Conservation (phyloP, 441 rosid species). For the Manihot esculenta region DNA sequence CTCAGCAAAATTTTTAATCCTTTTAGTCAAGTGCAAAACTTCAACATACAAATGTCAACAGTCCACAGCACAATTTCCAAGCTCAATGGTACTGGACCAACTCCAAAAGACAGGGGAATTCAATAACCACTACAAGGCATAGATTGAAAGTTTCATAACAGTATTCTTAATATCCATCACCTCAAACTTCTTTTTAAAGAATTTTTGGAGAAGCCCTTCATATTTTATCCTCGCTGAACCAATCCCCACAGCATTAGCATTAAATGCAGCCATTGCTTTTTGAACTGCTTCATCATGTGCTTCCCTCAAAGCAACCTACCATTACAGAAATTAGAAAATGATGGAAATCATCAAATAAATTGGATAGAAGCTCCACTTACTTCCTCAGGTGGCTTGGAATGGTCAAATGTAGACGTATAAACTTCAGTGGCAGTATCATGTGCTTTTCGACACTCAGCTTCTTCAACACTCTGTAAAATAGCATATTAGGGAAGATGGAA, state of each 20-base stretch:
- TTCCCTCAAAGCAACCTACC: conserved; percentile 77
- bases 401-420: conserved; percentile 68
- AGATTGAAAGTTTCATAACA: not conserved
- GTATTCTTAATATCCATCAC: conserved; percentile 35
- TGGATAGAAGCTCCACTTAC: conserved; percentile 45
- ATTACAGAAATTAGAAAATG: conserved; percentile 32
- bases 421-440: conserved; percentile 76
- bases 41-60: not conserved
- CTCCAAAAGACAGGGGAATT: not conserved
- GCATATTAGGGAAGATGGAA: conserved; percentile 4
- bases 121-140: not conserved
- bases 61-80: not conserved
- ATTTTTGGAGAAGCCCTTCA: conserved; percentile 85
- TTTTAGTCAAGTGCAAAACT: not conserved
- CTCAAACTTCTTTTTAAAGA: conserved; percentile 78
- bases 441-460: conserved; percentile 92
- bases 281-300: conserved; percentile 90
- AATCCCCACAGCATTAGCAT: conserved; percentile 82
- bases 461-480: conserved; percentile 84
- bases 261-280: conserved; percentile 65
- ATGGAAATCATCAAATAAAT: conserved; percentile 23
- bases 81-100: not conserved
- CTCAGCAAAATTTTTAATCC: not conserved
- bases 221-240: conserved; percentile 79
- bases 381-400: conserved; percentile 82